Conservation (phyloP, 2,329 filamentous ascomycete genomes). For the Arthrobotrys sphaeroides region DNA sequence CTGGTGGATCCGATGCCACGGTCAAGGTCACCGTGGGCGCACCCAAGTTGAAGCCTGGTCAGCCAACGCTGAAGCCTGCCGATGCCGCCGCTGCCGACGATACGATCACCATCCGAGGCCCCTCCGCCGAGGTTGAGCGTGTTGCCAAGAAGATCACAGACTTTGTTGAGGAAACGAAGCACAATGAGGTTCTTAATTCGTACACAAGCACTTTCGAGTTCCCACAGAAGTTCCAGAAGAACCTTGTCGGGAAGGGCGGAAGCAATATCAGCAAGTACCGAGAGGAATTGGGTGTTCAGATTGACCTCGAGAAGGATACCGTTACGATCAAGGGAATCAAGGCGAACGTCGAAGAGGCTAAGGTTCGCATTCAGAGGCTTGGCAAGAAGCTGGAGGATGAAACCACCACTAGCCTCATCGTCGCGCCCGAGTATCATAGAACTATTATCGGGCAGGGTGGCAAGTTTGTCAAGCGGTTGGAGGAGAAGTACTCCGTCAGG, state of each 20-base stretch:
- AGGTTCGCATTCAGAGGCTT: slow-evolving; percentile 79
- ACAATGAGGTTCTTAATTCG: slow-evolving; percentile 70
- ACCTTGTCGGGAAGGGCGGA: slow-evolving; percentile 74
- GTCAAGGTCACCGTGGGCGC: slow-evolving; percentile 57
- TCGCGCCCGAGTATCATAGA: slow-evolving; percentile 91
- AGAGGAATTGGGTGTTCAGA: slow-evolving; percentile 76
- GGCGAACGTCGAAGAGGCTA: slow-evolving; percentile 89
- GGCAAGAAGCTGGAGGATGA: slow-evolving; percentile 90
- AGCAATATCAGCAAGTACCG: slow-evolving; percentile 75
- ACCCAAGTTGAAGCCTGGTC: slow-evolving; percentile 55
- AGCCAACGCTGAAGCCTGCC: slow-evolving; percentile 34
- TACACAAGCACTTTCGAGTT: slow-evolving; percentile 83
- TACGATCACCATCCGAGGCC: slow-evolving; percentile 56
- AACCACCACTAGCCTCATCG: slow-evolving; percentile 83
- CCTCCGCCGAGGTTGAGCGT: slow-evolving; percentile 67
- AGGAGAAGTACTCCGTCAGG: slow-evolving; percentile 90
- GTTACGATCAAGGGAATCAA: slow-evolving; percentile 96
- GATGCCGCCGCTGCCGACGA: slow-evolving; percentile 53
- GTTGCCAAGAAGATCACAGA: slow-evolving; percentile 72
- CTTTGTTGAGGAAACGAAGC: slow-evolving; percentile 70
- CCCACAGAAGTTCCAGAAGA: slow-evolving; percentile 92
- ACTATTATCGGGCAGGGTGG: slow-evolving; percentile 92
- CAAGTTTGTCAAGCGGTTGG: slow-evolving; percentile 86
- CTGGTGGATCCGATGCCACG: slow-evolving; percentile 53
- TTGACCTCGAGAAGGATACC: slow-evolving; percentile 92